Base-by-base conservation (phyloP, 1,139 yeast genomes). In the Hemisphaericaspora subhashii region DNA sequence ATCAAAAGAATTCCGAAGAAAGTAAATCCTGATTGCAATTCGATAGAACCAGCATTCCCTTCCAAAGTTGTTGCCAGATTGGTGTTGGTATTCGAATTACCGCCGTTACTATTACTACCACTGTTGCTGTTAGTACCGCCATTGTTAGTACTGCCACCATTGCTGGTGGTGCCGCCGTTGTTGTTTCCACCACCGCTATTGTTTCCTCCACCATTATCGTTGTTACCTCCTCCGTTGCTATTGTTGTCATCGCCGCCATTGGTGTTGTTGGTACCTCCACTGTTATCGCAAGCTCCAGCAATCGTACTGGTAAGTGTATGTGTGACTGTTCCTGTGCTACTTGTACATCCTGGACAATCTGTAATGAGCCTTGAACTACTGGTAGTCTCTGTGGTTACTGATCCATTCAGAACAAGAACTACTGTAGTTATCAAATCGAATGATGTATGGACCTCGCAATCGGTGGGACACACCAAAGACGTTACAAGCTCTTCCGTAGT, bases 351-450 rank as follows among this genome's bases (percentile, higher is more conserved):
- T 3, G 23, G 32, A 18, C 32, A 29, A n/a, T 2, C 15, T 4
- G 32, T 29, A 12, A 29, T 29, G 11, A 29, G 10, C 23, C 32
- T 29, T n/a, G n/a, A 17, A 18, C 23, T 29, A 29, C 23, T 29
- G 10, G 32, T 29, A 9, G 32, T 29, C 12, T 17, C 32, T 4
- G 32, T 29, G 11, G 32, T 29, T 5, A 18, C 23, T n/a, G 22
- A 29, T 6, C 23, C 32, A 18, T 29, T 17, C 32, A 17, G 22
- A 29, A 17, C 23, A 7, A 11, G 12, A n/a, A 18, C 15, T 15
- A 14, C n/a, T n/a, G 32, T 29, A 4, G 32, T 29, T 8, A 29
- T 15, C 15, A 18, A 17, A 29, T 29, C 32, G 10, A 17, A 29
- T n/a, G 32, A 17, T 17, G 32, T 6, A n/a, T 9, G 6, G 5